Evolutionary conservation across 2,329 filamentous ascomycete species (phyloP), one percentile per base, ranked within the genome.

Genomic region (Paramyrothecium roridum): DNA sequence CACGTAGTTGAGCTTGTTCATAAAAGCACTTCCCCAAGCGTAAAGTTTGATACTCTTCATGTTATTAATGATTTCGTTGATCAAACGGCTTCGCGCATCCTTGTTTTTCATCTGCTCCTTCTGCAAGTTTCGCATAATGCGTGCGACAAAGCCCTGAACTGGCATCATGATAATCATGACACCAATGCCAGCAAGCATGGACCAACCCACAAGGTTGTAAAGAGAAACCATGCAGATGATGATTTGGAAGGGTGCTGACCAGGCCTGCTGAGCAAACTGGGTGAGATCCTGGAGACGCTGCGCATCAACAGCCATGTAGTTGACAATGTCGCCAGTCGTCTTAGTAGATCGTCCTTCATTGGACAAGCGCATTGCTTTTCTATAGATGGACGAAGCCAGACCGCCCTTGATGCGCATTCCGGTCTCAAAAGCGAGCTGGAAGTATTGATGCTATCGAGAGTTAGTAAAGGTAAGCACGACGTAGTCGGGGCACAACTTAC

Each of bases 41-140:
- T 97, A 99, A 20, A 99, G 84, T 77, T 99, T 99, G 78, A 99
- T 95, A 69, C 92, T 96, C 79, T 99, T 99, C 90, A 99, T 99
- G 75, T 98, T 98, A 80, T 96, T 97, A 67, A 99, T 80, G 62
- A 99, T 99, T 73, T 99, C 95, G 8, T 93, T 96, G 80, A 98
- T 97, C 56, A 99, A 77, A 51, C 93, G 86, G 49, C 93, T 96
- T 67, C 95, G 86, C 43, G 92, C 84, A 67, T 99, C 95, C 76
- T 99, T 99, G 78, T 98, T 98, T 79, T 96, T 96, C 95, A 99
- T 99, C 76, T 99, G 95, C 61, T 87, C 81, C 74, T 98, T 96
- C 70, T 99, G 96, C 64, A 99, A 77, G 47, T 83, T 91, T 77
- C 96, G 97, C 90, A 97, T 97, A 64, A 96, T 81, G 56, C 88